Evolutionary conservation across 176 grass and related monocot species (phyloP), one percentile per base, ranked within the genome.

Genomic region (Bonia amplexicaulis): DNA sequence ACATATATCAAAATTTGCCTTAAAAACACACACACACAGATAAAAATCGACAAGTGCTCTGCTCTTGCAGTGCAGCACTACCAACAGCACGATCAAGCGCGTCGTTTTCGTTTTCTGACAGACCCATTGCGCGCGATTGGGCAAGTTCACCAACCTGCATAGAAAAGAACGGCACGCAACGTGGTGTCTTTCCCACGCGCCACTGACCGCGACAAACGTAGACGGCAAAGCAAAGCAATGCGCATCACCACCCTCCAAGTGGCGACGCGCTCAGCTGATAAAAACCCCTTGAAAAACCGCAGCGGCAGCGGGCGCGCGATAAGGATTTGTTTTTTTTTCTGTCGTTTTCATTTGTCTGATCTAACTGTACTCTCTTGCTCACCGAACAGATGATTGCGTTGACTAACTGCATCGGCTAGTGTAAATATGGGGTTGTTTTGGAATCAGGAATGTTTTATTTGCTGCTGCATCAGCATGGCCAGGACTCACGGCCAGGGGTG

Each of bases 171-270:
- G 9, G 22, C 87, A 84, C 75, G 81, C 76, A 59, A 74, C 81
- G 78, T 90, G 83, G 73, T 58, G 88, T 79, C 65, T 68, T 80
- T 85, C 40, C 13, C 45, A 10, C 39, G 16, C 33, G 23, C 16
- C 55, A 53, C 51, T 48, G 17, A 12, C n/a, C 81, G 75, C 84
- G 88, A 86, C 88, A 78, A 58, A 76, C 66, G 72, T 55, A 73
- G 73, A 73, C 84, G 88, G 88, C 88, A 40, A 90, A 90, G 79
- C 79, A 12, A 84, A 84, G 81, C 82, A 60, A 71, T 6, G 61
- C 0, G 6, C 29, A 17, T 64, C 42, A 42, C 0, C 1, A 42
- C 0, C 0, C 9, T 40, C 77, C 44, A 49, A 51, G 54, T 44
- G 77, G 52, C 22, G 7, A 31, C 23, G 69, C 31, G 29, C 31